Conservation (phyloP, 1,284 basidiomycete genomes). For the Ganoderma meredithae region DNA sequence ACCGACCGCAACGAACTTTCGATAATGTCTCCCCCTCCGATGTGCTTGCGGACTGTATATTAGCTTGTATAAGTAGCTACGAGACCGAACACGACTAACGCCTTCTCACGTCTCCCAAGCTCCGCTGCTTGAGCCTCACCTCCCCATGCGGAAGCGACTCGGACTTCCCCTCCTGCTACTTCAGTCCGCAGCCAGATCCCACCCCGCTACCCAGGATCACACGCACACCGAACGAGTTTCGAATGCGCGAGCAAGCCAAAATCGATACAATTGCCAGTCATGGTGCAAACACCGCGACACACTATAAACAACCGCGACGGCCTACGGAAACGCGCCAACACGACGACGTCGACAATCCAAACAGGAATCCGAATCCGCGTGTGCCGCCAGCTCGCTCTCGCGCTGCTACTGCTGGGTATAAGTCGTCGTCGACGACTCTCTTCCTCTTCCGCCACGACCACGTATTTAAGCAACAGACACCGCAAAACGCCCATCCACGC, state of each 20-base stretch:
- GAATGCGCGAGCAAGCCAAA: conserved; percentile 12
- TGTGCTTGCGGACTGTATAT: conserved; percentile 1
- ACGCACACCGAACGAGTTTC: neutral
- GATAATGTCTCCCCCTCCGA: neutral
- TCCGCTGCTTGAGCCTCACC: too few species aligned
- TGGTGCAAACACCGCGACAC: conserved; percentile 15
- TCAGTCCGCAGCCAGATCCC: neutral
- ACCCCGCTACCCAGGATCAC: neutral
- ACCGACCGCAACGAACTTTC: conserved; percentile 4
- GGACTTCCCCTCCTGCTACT: too few species aligned
- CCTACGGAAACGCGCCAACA: neutral
- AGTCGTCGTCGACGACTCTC: too few species aligned
- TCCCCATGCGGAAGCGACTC: neutral
- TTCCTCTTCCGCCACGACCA: neutral
- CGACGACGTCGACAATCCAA: conserved; percentile 7
- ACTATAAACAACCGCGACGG: neutral
- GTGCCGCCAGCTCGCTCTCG: neutral
- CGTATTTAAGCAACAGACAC: conserved; percentile 1
- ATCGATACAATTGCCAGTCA: conserved; percentile 18
- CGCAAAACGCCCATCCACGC: neutral
- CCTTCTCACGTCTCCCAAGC: conserved; percentile 2
- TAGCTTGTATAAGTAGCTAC: conserved; percentile 10
- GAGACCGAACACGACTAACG: conserved; percentile 6
- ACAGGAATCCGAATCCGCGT: neutral
- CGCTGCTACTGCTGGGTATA: conserved; percentile 6